Base-by-base conservation (phyloP, 2,329 filamentous ascomycete genomes). In the Fusarium keratoplasticum region DNA sequence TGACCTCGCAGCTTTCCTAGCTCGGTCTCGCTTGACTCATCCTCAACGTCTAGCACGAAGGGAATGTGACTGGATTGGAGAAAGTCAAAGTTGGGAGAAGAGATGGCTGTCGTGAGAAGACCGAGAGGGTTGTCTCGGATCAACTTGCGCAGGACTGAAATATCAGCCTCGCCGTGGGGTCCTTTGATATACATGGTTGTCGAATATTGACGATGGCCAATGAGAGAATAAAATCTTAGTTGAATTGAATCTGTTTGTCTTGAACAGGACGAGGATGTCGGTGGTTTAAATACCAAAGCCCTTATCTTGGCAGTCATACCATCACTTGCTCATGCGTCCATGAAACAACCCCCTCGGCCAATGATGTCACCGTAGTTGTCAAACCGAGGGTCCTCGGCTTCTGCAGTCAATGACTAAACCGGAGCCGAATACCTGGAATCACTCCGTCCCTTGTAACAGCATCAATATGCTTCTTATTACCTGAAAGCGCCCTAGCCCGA, bases 11-110 rank as follows among this genome's bases (percentile, higher is more conserved):
- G 83, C 4, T 76, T 78, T 29, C 81, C 82, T 1, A 84, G 77
- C n/a, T 86, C 82, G 0, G 81, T 82, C 58, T 84, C 82, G 68
- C 78, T 83, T 5, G 77, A 47, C 36, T 85, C 82, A 67, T 86
- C 83, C 6, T 83, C 69, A 10, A 87, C 77, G 68, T 92, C 89
- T 1, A 92, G 81, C 0, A 92, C 76, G 75, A 86, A 92, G 0
- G 90, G 90, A 20, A 92, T 87, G 74, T 92, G 90, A 61, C 84
- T 90, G 61, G 85, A 86, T 73, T 91, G 90, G 6, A 92, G 85
- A 16, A 88, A 82, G 0, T 87, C 86, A 72, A 86, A 82, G 0
- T 76, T 79, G 11, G 82, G 50, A 0, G 88, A 91, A 1, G 82
- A 76, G 50, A 93, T 88, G 6, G 89, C 89, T 0, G 91, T 93